Evolutionary conservation across 257 asterid species (phyloP), one percentile per base, ranked within the genome.

Genomic region (Primulina eburnea): DNA sequence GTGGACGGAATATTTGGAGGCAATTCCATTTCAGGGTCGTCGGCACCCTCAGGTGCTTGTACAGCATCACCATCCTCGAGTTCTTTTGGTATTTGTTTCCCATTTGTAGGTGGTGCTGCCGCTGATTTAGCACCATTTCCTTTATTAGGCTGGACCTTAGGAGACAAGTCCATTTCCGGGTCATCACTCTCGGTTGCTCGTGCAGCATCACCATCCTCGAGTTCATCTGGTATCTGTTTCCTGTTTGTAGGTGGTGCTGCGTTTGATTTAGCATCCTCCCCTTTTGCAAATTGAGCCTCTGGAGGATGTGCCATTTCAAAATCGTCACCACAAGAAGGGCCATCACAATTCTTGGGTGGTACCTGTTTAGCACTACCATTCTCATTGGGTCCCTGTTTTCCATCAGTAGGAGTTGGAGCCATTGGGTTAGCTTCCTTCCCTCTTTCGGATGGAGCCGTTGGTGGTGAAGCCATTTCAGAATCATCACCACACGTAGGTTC

Each of bases 51-150:
- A 28, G 30, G 30, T 28, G 30, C 30, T 28, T 28, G 30, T 28
- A 28, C 30, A 28, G 30, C 30, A 28, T 28, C 30, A 28, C 30
- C 30, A 28, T 28, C 30, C 30, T 28, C 30, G 30, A 28, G 30
- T 28, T 28, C 30, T 28, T 28, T 28, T 2, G 30, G 30, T 28
- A 28, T 28, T 28, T 28, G 30, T 28, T 28, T 28, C 30, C 30
- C 30, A 34, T 32, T 71, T 21, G 8, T 17, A 6, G 70, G 75
- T 50, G 59, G 34, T 35, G 60, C 47, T 56, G 71, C 65, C 3
- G 21, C 11, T 40, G 52, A 16, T 55, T 72, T 26, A 32, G 29
- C 26, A 4, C 16, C 18, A 12, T 21, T 28, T 11, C 52, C 5
- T 40, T 10, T 40, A 40, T 11, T 40, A 40, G 43, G 14, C 43